Conservation (phyloP, 225 moss, liverwort and hornwort species). For the Pseudisothecium myosuroides region DNA sequence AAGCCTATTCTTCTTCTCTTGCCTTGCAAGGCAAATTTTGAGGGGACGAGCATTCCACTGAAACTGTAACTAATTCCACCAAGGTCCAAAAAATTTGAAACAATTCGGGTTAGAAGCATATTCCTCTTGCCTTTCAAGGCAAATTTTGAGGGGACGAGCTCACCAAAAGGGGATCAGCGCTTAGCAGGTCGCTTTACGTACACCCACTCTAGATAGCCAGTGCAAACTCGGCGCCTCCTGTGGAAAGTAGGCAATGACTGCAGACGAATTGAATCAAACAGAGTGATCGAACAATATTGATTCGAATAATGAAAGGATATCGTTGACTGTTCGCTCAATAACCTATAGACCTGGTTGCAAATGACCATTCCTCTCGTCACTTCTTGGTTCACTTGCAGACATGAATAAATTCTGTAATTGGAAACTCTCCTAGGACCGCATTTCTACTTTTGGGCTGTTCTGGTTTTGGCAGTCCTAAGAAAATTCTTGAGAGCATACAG, state of each 20-base stretch:
- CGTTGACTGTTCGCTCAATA: background rate
- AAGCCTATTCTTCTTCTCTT: no score
- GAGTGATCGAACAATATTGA: background rate
- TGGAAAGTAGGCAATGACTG: background rate
- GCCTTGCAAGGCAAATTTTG: no score
- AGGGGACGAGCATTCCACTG: no score
- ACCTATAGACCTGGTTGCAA: background rate
- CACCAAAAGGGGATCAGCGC: background rate
- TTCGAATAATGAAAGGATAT: background rate
- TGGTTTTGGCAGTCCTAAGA: conserved; percentile 22
- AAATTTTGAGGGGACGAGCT: background rate
- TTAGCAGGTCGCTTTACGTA: background rate
- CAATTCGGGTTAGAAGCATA: background rate
- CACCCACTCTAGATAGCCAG: background rate
- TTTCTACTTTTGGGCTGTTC: conserved; percentile 6
- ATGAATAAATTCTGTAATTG: background rate
- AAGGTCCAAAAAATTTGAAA: background rate
- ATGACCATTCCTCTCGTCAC: background rate
- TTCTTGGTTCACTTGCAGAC: background rate
- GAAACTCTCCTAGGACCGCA: background rate
- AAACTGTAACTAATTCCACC: background rate
- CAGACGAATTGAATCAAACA: background rate
- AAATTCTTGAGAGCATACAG: conserved; percentile 45
- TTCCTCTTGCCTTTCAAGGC: background rate
- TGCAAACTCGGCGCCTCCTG: background rate